Base-by-base conservation (phyloP, 192 early-diverging fungal species). In the Diversispora epigaea region DNA sequence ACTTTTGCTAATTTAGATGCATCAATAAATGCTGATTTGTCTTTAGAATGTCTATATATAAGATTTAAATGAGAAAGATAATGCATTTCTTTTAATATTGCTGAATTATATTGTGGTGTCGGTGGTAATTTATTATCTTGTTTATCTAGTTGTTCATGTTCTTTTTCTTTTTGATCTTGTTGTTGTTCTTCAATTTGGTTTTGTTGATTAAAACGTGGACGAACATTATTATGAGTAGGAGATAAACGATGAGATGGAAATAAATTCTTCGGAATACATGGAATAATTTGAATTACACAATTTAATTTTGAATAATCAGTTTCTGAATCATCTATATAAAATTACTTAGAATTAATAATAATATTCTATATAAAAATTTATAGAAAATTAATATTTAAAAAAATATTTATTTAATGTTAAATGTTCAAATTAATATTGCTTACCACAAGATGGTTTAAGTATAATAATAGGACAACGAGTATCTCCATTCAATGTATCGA, bases 41-140 rank as follows among this genome's bases (percentile, higher is more conserved):
- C 80, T 66, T 92, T 89, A 52, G 82, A 79, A 21, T 94, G 91
- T 71, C 90, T 86, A 70, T 93, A 90, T 40, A 98, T 80, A 52
- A 88, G 89, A 65, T 90, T 88, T 82, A 97, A 83, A 82, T 95
- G 92, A 21, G 88, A 77, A 11, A 92, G 84, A 56, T 90, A 84
- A 71, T 86, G 77, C 17, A 89, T 90, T 70, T 99, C 97, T 70
- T 84, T 80, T 63, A 95, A 82, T 44, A 99, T 71, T 6, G 90
- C 85, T 2, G 92, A 86, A 80, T 97, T 99, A 86, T 98, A 97
- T 65, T 89, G 92, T 39, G 96, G 94, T 19, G 97, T 99, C 0
- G 95, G 78, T 4, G 86, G 81, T 25, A 88, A 77, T 12, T 46
- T 43, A 7, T 4, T 32, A 14, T 25, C 19, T 6, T 47, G 61